These are phyloP conservation scores for Yarrowia alimentaria DNA, from an alignment of 805 yeast genomes.

Conservation along the genomic window DNA sequence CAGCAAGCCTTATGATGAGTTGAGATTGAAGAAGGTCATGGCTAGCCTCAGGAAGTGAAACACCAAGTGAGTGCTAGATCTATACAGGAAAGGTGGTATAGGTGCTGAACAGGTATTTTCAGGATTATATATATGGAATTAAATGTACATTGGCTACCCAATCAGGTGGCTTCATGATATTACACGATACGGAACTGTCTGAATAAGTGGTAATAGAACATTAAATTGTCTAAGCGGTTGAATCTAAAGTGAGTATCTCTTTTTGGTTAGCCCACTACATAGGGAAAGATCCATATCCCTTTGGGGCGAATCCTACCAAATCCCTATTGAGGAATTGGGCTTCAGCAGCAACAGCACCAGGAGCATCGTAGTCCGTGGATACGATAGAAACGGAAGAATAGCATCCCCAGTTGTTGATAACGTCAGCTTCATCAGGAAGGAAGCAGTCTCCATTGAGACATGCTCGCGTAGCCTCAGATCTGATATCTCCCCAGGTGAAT, in stretches of 20 bases:
- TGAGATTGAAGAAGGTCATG: constrained; percentile 17
- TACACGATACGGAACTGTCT: no score
- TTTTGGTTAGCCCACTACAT: no score
- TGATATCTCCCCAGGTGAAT: constrained; percentile 12
- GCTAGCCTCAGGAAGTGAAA: constrained; percentile 4
- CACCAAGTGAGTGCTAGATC: no score
- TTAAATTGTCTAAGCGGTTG: no score
- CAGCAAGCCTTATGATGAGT: constrained; percentile 1
- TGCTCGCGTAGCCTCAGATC: constrained; percentile 10
- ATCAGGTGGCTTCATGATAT: no score
- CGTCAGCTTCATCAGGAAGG: constrained; percentile 24
- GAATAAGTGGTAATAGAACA: no score
- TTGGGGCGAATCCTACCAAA: constrained; percentile 22
- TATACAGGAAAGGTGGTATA: no score
- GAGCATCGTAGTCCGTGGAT: constrained; percentile 24
- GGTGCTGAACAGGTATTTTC: no score
- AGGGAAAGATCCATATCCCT: constrained; percentile 22
- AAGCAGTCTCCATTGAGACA: constrained; percentile 21
- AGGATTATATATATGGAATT: no score
- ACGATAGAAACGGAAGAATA: constrained; percentile 14
- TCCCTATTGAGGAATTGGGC: constrained; percentile 23
- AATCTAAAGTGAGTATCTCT: no score
- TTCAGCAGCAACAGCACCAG: constrained; percentile 19
- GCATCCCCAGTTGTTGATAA: constrained; percentile 24
- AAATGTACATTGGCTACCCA: no score